Conservation (phyloP, 495 filamentous ascomycete genomes). For the Talaromyces proteolyticus region DNA sequence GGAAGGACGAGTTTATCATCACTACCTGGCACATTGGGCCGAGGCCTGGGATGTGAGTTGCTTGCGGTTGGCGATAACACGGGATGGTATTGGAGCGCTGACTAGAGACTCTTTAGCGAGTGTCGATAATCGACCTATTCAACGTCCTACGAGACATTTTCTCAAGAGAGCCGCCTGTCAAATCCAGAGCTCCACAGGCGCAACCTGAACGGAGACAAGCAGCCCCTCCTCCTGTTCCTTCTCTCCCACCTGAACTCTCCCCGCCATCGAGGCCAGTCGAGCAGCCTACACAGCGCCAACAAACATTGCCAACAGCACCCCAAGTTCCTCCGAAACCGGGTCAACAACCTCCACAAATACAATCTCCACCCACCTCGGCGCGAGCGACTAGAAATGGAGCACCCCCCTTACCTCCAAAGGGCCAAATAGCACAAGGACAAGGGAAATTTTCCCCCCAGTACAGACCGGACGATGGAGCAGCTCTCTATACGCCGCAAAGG, state of each 20-base stretch:
- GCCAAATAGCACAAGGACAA: slow-evolving; percentile 12
- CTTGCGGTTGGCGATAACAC: not conserved
- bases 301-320: slow-evolving; percentile 16
- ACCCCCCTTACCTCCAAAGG: slow-evolving; percentile 36
- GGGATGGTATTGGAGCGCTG: slow-evolving; percentile 13
- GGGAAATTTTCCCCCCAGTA: not conserved
- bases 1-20: slow-evolving; percentile 94
- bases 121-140: slow-evolving; percentile 72
- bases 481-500: slow-evolving; percentile 1
- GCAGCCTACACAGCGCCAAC: slow-evolving; percentile 14
- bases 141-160: slow-evolving; percentile 82
- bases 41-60: slow-evolving; percentile 81
- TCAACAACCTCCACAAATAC: slow-evolving; percentile 17
- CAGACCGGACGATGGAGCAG: not conserved
- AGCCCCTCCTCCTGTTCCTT: slow-evolving; percentile 61
- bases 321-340: slow-evolving; percentile 15
- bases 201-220: slow-evolving; percentile 36
- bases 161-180: slow-evolving; percentile 88
- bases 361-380: slow-evolving; percentile 28
- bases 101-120: slow-evolving; percentile 53
- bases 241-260: slow-evolving; percentile 59
- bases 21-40: slow-evolving; percentile 84
- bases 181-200: slow-evolving; percentile 53
- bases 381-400: slow-evolving; percentile 28
- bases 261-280: slow-evolving; percentile 13